Base-by-base conservation (phyloP, 2,329 filamentous ascomycete species). In the Knufia petricola region DNA sequence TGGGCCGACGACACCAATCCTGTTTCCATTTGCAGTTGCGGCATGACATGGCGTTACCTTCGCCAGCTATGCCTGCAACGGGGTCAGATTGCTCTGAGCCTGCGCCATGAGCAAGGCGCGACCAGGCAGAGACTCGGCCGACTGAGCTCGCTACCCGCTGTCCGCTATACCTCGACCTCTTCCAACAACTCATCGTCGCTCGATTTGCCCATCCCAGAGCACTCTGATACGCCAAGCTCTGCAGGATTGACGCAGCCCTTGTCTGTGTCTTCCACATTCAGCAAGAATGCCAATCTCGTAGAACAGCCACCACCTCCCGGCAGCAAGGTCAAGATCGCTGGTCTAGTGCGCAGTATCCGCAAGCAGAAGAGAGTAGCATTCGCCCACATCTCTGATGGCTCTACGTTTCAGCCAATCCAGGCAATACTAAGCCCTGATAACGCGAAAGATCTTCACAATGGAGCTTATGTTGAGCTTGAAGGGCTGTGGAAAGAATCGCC, bases 341-440 rank as follows among this genome's bases (percentile, higher is more conserved):
- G 56, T 8, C 42, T 57, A 23, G 55, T 59, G 12, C 56, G 54
- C 36, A 57, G 55, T 26, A 50, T 95, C 52, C 78, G 90, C 53
- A 85, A 87, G 64, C 88, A 94, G 72, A 94, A 95, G 64, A 77
- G 77, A 19, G 74, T 84, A 51, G 82, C 84, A 3, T 96, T 98
- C 68, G 83, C 89, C 46, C 79, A 87, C 51, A 73, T 96, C 46
- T 83, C 84, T 9, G 92, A 98, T 71, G 92, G 92, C 38, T 94
- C 88, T 10, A 87, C 85, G 36, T 72, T 86, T 57, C 73, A 82
- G 53, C 74, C 86, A 23, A 66, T 96, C 48, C 92, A 98, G 69
- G 87, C 84, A 39, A 80, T 95, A 40, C 70, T 95, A 57, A 79
- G 79, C 48, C 82, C 85, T 55, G 73, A 77, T 40, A 74, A 87